Conservation (phyloP, 345 rosid genomes). For the Rubroshorea leprosula region DNA sequence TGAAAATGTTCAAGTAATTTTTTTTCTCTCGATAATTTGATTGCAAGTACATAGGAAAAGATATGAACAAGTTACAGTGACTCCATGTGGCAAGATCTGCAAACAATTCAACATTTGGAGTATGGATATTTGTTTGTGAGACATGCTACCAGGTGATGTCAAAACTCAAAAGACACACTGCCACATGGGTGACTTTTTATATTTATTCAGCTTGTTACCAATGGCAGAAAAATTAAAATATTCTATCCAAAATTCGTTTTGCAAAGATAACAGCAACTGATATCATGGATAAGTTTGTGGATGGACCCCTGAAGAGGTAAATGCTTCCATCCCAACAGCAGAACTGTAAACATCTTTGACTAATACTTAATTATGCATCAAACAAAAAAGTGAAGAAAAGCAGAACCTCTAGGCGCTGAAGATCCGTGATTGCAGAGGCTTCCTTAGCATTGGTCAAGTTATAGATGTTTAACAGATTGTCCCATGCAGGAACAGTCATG, state of each 20-base stretch:
- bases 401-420: conserved; percentile 84
- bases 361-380: neutral
- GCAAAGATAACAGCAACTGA: too few relatives aligned
- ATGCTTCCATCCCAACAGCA: neutral
- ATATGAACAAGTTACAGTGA: neutral
- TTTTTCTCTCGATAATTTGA: neutral
- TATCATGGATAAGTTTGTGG: too few relatives aligned
- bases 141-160: too few relatives aligned
- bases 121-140: too few relatives aligned
- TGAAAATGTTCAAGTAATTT: neutral
- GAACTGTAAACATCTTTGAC: neutral
- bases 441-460: conserved; percentile 68
- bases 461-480: conserved; percentile 49
- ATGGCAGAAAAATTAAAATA: neutral
- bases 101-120: too few relatives aligned
- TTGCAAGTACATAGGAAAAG: neutral
- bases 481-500: conserved; percentile 73
- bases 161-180: too few relatives aligned
- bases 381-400: conserved; percentile 4
- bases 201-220: neutral
- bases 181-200: too few relatives aligned
- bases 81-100: too few relatives aligned
- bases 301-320: neutral
- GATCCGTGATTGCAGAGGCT: conserved; percentile 71
- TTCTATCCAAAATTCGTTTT: too few relatives aligned